Conservation (phyloP, 2,329 filamentous ascomycete genomes). For the Penicillium sp. region DNA sequence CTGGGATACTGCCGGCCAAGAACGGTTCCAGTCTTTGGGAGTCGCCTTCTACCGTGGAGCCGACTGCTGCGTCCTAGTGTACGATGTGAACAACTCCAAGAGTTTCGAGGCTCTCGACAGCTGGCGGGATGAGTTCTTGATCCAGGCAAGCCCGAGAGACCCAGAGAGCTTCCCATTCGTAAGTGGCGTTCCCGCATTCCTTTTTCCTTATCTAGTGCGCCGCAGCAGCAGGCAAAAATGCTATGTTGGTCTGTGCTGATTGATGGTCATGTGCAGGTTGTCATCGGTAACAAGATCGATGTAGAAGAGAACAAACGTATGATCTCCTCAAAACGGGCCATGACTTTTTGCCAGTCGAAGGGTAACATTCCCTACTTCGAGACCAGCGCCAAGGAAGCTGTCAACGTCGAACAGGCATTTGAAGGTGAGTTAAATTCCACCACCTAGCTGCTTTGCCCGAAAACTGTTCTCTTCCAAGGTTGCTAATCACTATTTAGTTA, state of each 20-base stretch:
- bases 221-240: neutral
- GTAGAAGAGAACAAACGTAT: conserved; percentile 96
- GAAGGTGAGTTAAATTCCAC: conserved; percentile 53
- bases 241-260: conserved; percentile 10
- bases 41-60: conserved; percentile 97
- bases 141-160: conserved; percentile 93
- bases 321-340: conserved; percentile 92
- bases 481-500: conserved; percentile 61
- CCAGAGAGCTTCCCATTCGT: conserved; percentile 98
- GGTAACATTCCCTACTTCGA: conserved; percentile 98
- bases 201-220: neutral
- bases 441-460: neutral
- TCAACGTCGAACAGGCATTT: conserved; percentile 91
- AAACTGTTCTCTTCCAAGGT: neutral
- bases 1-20: conserved; percentile 96
- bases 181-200: conserved; percentile 37
- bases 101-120: conserved; percentile 98
- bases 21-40: conserved; percentile 94
- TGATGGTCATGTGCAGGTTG: conserved; percentile 58
- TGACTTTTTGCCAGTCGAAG: conserved; percentile 97
- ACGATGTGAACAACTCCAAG: conserved; percentile 99
- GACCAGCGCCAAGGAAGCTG: conserved; percentile 97
- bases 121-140: conserved; percentile 97
- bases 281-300: conserved; percentile 98
- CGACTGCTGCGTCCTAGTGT: conserved; percentile 96